Conservation (phyloP, 345 rosid genomes). For the Nephelium lappaceum region DNA sequence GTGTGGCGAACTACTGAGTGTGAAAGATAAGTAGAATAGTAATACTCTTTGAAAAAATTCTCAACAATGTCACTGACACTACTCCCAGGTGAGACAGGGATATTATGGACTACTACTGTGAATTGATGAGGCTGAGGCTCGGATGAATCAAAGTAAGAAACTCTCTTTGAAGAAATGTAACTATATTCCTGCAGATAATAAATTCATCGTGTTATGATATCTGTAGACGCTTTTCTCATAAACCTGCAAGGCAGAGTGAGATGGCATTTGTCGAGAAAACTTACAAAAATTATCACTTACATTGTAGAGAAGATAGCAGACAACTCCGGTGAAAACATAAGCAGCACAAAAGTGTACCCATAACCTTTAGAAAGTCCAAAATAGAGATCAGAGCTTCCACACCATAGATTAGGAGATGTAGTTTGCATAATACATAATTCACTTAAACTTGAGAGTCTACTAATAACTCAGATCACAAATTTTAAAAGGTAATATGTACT, state of each 20-base stretch:
- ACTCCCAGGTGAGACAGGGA: conserved; percentile 57
- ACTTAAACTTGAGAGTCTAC: not conserved
- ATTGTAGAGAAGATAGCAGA: conserved; percentile 80
- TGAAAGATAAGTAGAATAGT: conserved; percentile 80
- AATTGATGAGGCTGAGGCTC: conserved; percentile 78
- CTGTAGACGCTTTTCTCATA: conserved; percentile 8
- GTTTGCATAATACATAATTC: not conserved
- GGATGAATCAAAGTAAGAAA: conserved; percentile 64
- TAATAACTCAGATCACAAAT: not conserved
- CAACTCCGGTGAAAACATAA: conserved; percentile 79
- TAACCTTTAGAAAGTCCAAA: conserved; percentile 61
- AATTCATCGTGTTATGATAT: conserved; percentile 17
- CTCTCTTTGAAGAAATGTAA: conserved; percentile 63
- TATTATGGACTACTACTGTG: conserved; percentile 70
- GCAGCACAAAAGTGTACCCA: conserved; percentile 94
- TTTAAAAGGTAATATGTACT: not conserved
- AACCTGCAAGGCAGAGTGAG: conserved; percentile 13
- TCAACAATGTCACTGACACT: conserved; percentile 69
- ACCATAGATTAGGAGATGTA: conserved; percentile 13
- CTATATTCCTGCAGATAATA: conserved; percentile 61
- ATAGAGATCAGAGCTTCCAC: conserved; percentile 31
- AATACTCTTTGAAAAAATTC: conserved; percentile 74
- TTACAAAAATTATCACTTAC: conserved; percentile 51
- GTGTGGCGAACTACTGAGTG: conserved; percentile 63
- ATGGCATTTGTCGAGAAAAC: conserved; percentile 12